Conservation (phyloP, 2,329 filamentous ascomycete species). For the Blumeria hordei region DNA sequence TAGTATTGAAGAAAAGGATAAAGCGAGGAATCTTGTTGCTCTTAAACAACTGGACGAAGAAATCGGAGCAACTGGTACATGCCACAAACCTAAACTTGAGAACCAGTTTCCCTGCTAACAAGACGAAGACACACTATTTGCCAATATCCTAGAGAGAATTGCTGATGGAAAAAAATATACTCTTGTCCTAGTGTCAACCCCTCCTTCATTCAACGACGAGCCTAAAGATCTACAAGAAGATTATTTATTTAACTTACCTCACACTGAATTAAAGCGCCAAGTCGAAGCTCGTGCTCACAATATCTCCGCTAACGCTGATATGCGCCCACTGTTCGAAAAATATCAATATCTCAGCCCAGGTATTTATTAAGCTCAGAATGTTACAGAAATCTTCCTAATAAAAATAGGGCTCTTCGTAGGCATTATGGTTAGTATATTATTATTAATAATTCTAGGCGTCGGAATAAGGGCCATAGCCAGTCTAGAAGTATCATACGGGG, state of each 20-base stretch:
- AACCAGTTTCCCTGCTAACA: not conserved
- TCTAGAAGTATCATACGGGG: slow-evolving; percentile 73
- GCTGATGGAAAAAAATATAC: slow-evolving; percentile 30
- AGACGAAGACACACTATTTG: not conserved
- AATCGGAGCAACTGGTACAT: slow-evolving; percentile 21
- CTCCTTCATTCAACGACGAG: slow-evolving; percentile 11
- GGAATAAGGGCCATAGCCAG: slow-evolving; percentile 55
- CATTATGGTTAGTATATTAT: slow-evolving; percentile 41
- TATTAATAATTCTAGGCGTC: slow-evolving; percentile 56
- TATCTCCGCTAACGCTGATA: slow-evolving; percentile 12
- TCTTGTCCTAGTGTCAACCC: slow-evolving; percentile 49
- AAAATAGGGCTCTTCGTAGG: slow-evolving; percentile 66
- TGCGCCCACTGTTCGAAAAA: slow-evolving; percentile 52
- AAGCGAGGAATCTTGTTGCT: slow-evolving; percentile 5
- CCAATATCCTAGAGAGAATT: not conserved
- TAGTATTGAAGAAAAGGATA: not conserved
- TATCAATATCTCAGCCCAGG: slow-evolving; percentile 88
- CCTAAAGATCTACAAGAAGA: not conserved
- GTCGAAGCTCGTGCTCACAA: slow-evolving; percentile 11
- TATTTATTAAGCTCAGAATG: slow-evolving; percentile 19
- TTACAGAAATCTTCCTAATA: not conserved
- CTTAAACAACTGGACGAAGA: slow-evolving; percentile 10
- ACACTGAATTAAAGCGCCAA: slow-evolving; percentile 49
- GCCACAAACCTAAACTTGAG: slow-evolving; percentile 21
- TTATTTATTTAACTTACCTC: slow-evolving; percentile 19